Percentiles rank a stretch among this genome's conserved stretches.
These are phyloP conservation scores for Apocynum venetum DNA, from an alignment of 257 asterid genomes.

Conservation along the genomic window DNA sequence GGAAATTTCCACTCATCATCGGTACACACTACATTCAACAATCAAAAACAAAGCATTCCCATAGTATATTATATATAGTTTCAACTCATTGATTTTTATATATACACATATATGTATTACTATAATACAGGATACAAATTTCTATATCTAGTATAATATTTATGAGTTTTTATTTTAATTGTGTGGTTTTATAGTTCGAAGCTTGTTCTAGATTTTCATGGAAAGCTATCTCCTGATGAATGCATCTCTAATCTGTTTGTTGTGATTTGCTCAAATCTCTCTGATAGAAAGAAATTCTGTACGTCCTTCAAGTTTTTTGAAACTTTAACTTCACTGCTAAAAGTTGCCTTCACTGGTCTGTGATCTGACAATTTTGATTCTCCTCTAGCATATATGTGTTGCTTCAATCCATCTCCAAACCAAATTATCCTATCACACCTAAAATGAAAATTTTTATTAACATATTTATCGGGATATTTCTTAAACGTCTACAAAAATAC, in stretches of 20 bases:
- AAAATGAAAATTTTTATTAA: too few species aligned
- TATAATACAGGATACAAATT: too few species aligned
- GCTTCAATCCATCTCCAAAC: constrained; percentile 57
- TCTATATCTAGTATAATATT: too few species aligned
- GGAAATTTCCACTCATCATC: too few species aligned
- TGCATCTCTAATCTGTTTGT: constrained; percentile 19
- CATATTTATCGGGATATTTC: too few species aligned
- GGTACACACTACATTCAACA: too few species aligned
- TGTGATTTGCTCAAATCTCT: constrained; percentile 34
- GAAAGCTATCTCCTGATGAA: constrained; percentile 14
- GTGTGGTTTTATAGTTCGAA: neutral
- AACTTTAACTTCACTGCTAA: constrained; percentile 35
- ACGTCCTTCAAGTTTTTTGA: constrained; percentile 30
- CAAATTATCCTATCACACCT: constrained; percentile 78
- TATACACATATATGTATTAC: too few species aligned
- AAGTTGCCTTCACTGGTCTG: constrained; percentile 55
- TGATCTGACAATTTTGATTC: constrained; percentile 67
- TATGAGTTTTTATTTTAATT: too few species aligned
- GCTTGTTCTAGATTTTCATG: constrained; percentile 23
- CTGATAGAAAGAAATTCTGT: constrained; percentile 41
- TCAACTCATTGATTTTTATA: too few species aligned
- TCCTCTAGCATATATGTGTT: constrained; percentile 42
- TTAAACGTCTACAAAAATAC: too few species aligned
- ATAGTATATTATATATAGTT: too few species aligned
- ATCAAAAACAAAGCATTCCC: too few species aligned